Evolutionary conservation across 2,329 filamentous ascomycete genomes (phyloP).

Genomic region (Trichoderma sp.): DNA sequence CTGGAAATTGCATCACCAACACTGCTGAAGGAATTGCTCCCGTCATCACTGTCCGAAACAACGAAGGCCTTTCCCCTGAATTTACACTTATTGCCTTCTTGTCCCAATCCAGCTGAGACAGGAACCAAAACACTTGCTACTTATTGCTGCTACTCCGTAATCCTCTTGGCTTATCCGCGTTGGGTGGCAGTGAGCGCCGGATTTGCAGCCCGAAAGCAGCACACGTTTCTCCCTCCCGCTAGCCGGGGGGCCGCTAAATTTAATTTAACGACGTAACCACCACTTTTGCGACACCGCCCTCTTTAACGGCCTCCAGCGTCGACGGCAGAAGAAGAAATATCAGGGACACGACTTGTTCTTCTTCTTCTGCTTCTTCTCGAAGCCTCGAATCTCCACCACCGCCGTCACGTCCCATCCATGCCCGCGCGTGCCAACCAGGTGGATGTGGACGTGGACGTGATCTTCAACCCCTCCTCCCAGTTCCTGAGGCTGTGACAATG

Average conservation of each 20-base stretch:
- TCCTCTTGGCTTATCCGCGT: not conserved
- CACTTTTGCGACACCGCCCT: conserved; percentile 18
- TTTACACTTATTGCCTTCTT: not conserved
- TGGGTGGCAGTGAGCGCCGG: conserved; percentile 16
- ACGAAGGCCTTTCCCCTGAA: not conserved
- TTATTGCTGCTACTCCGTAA: not conserved
- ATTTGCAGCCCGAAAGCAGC: conserved; percentile 23
- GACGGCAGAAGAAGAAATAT: not conserved
- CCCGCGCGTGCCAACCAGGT: conserved; percentile 23
- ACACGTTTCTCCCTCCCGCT: conserved; percentile 2
- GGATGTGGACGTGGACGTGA: conserved; percentile 35
- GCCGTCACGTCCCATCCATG: conserved; percentile 30
- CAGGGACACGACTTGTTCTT: not conserved
- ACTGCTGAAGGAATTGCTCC: not conserved
- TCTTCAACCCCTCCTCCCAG: conserved; percentile 14
- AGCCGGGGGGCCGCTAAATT: conserved; percentile 13
- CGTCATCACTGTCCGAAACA: not conserved
- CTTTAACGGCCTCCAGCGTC: conserved; percentile 8
- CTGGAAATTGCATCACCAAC: not conserved
- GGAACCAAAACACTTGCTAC: not conserved
- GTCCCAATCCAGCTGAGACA: not conserved
- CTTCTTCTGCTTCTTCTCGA: not conserved
- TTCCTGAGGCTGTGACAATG: conserved; percentile 24
- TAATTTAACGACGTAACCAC: conserved; percentile 23
- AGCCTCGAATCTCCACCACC: not conserved